Percentiles rank a stretch among this genome's conserved stretches.
phyloP scores from a whole-genome alignment of 2,329 filamentous ascomycete species.

The Diaporthe vexans region DNA sequence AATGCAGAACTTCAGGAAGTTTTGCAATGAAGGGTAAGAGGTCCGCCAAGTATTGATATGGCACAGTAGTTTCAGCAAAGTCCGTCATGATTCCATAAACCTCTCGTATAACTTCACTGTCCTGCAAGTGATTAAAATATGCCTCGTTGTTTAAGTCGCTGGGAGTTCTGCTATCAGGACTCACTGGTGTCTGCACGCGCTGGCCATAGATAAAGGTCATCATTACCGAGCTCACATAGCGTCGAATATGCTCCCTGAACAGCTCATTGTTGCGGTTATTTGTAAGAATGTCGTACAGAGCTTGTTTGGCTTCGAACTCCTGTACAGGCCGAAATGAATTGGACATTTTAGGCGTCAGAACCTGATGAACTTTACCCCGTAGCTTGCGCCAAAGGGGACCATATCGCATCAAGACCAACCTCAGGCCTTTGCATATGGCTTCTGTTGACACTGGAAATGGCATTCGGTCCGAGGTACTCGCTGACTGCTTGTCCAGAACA shows the following conservation, averaged over 20 bases:
- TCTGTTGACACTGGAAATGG: neutral
- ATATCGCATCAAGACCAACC: neutral
- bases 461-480: neutral
- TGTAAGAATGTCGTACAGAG: neutral
- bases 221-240: neutral
- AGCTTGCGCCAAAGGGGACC: neutral
- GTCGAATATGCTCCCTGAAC: neutral
- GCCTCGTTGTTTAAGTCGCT: too few relatives aligned
- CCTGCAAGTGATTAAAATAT: neutral
- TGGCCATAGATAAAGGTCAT: neutral
- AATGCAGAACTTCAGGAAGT: neutral
- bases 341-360: neutral
- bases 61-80: neutral
- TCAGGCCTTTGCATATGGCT: neutral
- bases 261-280: neutral
- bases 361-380: neutral
- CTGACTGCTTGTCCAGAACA: neutral
- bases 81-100: neutral
- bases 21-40: neutral
- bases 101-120: neutral
- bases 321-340: neutral
- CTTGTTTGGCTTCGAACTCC: neutral
- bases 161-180: neutral
- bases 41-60: neutral
- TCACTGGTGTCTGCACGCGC: neutral